Conservation (phyloP, 345 rosid genomes). For the Brassica carinata region DNA sequence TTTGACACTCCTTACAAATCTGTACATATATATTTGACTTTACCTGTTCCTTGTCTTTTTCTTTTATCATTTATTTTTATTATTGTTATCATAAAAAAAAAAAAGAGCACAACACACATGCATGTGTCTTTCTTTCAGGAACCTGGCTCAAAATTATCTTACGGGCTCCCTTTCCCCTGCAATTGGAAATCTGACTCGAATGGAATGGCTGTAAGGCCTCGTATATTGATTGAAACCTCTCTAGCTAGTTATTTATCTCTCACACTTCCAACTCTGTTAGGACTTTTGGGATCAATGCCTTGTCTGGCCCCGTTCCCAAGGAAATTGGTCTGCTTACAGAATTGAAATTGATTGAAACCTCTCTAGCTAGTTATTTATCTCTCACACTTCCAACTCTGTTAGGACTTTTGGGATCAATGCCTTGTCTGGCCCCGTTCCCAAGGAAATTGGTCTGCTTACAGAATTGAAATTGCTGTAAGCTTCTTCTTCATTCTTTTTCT, state of each 20-base stretch:
- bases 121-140: slow-evolving; percentile 22
- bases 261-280: slow-evolving; percentile 31
- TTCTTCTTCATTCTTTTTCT: background rate
- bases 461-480: slow-evolving; percentile 56
- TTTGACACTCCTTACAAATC: slow-evolving; percentile 34
- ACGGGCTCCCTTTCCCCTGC: slow-evolving; percentile 39
- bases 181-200: slow-evolving; percentile 36
- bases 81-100: no score
- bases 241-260: background rate
- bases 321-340: slow-evolving; percentile 46
- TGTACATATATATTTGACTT: slow-evolving; percentile 23
- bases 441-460: slow-evolving; percentile 59
- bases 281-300: slow-evolving; percentile 53
- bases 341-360: no score
- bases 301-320: slow-evolving; percentile 67
- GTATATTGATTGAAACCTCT: background rate
- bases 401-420: no score
- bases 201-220: slow-evolving; percentile 61
- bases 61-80: no score
- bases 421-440: no score
- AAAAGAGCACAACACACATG: no score
- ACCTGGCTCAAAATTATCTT: slow-evolving; percentile 37
- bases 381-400: no score
- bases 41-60: background rate
- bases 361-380: no score